phyloP scores from a whole-genome alignment of 345 rosid species.

The Sisymbrium altissimum region DNA sequence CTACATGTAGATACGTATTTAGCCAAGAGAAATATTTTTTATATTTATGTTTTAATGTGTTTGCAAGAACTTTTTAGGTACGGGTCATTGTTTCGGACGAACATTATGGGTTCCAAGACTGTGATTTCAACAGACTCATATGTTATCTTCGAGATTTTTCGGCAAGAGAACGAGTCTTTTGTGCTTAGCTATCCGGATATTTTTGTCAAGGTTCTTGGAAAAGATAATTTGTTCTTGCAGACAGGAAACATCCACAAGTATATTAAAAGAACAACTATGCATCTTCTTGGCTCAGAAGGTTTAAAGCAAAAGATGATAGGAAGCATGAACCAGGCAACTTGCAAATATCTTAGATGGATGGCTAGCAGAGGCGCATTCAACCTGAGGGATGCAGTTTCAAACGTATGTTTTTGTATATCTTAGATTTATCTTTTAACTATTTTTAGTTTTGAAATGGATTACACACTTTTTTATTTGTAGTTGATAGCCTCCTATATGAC shows the following conservation, averaged over 20 bases:
- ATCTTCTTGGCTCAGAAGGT: conserved; percentile 33
- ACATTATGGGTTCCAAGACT: conserved; percentile 8
- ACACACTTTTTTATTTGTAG: background rate
- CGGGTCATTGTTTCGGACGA: background rate
- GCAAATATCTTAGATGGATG: conserved; percentile 22
- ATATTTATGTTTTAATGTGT: background rate
- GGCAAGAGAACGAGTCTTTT: conserved; percentile 6
- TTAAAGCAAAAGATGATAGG: conserved; percentile 23
- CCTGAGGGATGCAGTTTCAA: background rate
- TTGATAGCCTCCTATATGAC: background rate
- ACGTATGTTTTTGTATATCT: background rate
- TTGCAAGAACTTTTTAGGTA: background rate
- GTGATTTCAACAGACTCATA: background rate
- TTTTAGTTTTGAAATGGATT: background rate
- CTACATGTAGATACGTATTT: background rate
- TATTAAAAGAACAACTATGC: conserved; percentile 23
- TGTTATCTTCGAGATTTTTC: background rate
- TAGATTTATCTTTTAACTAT: background rate
- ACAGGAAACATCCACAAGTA: conserved; percentile 36
- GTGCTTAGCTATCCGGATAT: background rate
- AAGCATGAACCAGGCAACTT: conserved; percentile 17
- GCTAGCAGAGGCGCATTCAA: conserved; percentile 10
- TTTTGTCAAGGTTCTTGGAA: background rate
- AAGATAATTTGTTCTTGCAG: conserved; percentile 12
- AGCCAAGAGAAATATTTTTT: background rate